Percentiles rank a stretch among this genome's conserved stretches.
phyloP scores from a whole-genome alignment of 495 filamentous ascomycete species.

The Rhypophila decipiens region DNA sequence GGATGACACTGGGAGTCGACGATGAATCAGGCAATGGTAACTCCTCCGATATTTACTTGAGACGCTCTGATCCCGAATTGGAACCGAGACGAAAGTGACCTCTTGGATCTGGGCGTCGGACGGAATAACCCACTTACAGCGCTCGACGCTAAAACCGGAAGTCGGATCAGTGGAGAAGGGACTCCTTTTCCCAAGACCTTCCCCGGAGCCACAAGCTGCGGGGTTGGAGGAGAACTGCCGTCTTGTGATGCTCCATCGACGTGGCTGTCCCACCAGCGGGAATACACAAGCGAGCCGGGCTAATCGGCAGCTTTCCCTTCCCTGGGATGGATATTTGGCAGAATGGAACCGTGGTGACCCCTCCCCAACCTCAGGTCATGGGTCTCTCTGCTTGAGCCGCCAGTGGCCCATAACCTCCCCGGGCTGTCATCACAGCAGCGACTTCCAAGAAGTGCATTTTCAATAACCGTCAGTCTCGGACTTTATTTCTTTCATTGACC shows the following conservation, averaged over 20 bases:
- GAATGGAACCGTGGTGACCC: background rate
- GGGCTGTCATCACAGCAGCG: background rate
- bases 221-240: background rate
- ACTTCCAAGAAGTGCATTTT: too few relatives aligned
- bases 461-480: too few relatives aligned
- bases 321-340: background rate
- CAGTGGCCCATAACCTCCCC: background rate
- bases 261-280: background rate
- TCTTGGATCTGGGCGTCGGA: too few relatives aligned
- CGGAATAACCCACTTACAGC: too few relatives aligned
- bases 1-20: background rate
- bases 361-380: background rate
- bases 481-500: too few relatives aligned
- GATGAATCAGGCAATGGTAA: too few relatives aligned
- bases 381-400: background rate
- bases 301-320: background rate
- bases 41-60: too few relatives aligned
- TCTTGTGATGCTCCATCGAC: background rate
- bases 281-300: too few relatives aligned
- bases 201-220: background rate
- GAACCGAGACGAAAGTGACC: too few relatives aligned
- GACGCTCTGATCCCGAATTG: too few relatives aligned
- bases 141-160: background rate
- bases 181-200: too few relatives aligned
- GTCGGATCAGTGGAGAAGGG: background rate